A percentile compares a stretch with the other conserved stretches of the same genome.
Evolutionary conservation across 2,329 filamentous ascomycete genomes (phyloP).

Genomic region (Aureobasidium leucospermi): DNA sequence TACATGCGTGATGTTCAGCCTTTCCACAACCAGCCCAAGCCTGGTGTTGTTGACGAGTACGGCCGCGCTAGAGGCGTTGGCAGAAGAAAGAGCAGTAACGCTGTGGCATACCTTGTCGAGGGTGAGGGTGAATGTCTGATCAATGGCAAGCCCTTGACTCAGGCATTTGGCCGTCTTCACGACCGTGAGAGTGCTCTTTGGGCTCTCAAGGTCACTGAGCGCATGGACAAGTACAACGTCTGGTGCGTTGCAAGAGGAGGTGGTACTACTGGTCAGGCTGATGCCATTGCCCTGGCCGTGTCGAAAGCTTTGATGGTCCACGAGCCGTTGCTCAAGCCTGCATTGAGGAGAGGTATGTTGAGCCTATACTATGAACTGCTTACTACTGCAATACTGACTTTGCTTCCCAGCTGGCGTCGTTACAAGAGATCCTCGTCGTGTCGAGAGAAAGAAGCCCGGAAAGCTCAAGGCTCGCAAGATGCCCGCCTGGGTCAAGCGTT

Average conservation of each 20-base stretch:
- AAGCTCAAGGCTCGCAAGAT: conserved; percentile 96
- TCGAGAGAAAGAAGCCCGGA: conserved; percentile 97
- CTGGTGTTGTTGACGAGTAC: conserved; percentile 62
- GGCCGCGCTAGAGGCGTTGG: conserved; percentile 77
- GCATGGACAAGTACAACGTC: conserved; percentile 94
- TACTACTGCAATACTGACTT: conserved; percentile 36
- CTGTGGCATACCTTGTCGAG: conserved; percentile 82
- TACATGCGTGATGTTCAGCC: conserved; percentile 74
- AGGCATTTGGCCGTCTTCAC: conserved; percentile 80
- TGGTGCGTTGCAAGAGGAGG: conserved; percentile 81
- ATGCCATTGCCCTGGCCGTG: conserved; percentile 84
- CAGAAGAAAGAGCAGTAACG: conserved; percentile 78
- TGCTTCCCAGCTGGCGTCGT: conserved; percentile 70
- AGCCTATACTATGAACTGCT: background rate
- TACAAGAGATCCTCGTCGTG: conserved; percentile 80
- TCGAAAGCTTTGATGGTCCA: conserved; percentile 83
- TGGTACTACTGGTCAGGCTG: conserved; percentile 89
- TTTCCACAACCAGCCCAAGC: conserved; percentile 55
- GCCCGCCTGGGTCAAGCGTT: conserved; percentile 93
- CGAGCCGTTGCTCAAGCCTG: conserved; percentile 84
- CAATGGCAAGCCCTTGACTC: conserved; percentile 78
- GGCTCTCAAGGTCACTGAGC: conserved; percentile 73
- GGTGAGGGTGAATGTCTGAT: conserved; percentile 83
- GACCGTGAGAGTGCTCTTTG: conserved; percentile 92
- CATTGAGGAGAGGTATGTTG: conserved; percentile 76